Percentiles rank a stretch among this genome's conserved stretches.
phyloP scores from a whole-genome alignment of 495 filamentous ascomycete species.

The Daldinia loculata region DNA sequence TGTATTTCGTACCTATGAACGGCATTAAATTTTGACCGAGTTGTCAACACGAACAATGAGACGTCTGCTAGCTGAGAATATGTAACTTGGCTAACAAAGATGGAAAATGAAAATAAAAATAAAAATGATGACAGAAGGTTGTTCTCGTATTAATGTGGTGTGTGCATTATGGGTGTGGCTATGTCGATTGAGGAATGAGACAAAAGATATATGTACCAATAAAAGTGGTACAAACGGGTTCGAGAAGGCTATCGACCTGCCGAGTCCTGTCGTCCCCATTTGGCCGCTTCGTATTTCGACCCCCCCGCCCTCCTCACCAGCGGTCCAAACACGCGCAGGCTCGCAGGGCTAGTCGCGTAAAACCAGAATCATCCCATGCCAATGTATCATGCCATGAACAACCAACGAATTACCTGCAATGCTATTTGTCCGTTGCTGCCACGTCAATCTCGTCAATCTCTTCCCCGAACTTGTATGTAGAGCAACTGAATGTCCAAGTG shows the following conservation, averaged over 20 bases:
- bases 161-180: slow-evolving; percentile 33
- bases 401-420: slow-evolving; percentile 20
- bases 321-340: slow-evolving; percentile 8
- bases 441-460: slow-evolving; percentile 33
- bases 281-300: slow-evolving; percentile 41
- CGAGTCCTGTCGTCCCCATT: slow-evolving; percentile 28
- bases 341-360: slow-evolving; percentile 35
- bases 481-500: neutral
- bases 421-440: slow-evolving; percentile 22
- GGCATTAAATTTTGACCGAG: neutral
- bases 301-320: slow-evolving; percentile 25
- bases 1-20: neutral
- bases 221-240: slow-evolving; percentile 36
- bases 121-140: slow-evolving; percentile 9
- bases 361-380: slow-evolving; percentile 43
- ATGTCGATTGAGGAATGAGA: slow-evolving; percentile 26
- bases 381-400: slow-evolving; percentile 40
- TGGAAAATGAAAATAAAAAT: neutral
- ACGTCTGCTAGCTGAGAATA: neutral
- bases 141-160: slow-evolving; percentile 33
- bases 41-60: neutral
- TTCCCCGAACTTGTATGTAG: slow-evolving; percentile 31
- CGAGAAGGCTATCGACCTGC: slow-evolving; percentile 40
- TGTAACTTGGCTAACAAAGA: slow-evolving; percentile 1
- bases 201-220: slow-evolving; percentile 33